Evolutionary conservation across 2,329 filamentous ascomycete genomes (phyloP).

Genomic region (Pseudocercospora cruenta): DNA sequence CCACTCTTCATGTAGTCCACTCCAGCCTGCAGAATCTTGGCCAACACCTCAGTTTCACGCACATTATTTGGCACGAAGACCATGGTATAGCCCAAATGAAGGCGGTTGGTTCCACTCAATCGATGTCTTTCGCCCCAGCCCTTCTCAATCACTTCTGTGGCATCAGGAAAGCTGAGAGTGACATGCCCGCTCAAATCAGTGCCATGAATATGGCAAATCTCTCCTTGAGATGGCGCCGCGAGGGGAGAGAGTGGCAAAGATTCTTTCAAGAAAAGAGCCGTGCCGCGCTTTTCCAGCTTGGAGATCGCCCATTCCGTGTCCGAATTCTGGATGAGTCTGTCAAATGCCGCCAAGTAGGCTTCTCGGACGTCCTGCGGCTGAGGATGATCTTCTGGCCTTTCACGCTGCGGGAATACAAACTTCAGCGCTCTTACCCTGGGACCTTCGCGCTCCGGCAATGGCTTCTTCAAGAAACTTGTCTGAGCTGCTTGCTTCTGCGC

Average conservation of each 20-base stretch:
- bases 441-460: conserved; percentile 6
- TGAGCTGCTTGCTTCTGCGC: conserved; percentile 9
- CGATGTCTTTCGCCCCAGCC: conserved; percentile 25
- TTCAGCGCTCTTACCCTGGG: conserved; percentile 10
- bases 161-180: conserved; percentile 21
- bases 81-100: conserved; percentile 25
- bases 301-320: conserved; percentile 17
- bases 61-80: conserved; percentile 20
- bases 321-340: conserved; percentile 8
- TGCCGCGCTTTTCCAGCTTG: conserved; percentile 17
- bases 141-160: conserved; percentile 17
- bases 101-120: conserved; percentile 13
- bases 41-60: conserved; percentile 13
- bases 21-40: conserved; percentile 17
- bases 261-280: conserved; percentile 13
- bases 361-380: not conserved
- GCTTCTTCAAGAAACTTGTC: not conserved
- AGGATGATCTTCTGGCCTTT: conserved; percentile 8
- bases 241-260: conserved; percentile 7
- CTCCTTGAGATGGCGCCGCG: conserved; percentile 3
- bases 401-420: conserved; percentile 13
- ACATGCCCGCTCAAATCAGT: conserved; percentile 21
- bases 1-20: conserved; percentile 18
- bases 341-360: conserved; percentile 12
- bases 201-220: conserved; percentile 22